Conservation (phyloP, 2,329 filamentous ascomycete genomes). For the Aspergillus thermomutatus region DNA sequence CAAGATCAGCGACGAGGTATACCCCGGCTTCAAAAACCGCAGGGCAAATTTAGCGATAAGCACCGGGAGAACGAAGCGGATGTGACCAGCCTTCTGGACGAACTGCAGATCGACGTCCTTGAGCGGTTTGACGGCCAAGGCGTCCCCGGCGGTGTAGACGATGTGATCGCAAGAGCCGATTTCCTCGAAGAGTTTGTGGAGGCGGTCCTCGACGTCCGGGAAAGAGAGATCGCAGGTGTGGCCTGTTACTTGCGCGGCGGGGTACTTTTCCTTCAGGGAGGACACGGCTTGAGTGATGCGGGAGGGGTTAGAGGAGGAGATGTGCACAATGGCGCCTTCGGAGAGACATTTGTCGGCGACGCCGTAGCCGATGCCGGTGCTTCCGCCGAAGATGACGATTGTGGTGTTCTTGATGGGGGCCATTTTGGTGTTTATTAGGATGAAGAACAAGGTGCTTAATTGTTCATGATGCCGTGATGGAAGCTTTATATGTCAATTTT, state of each 20-base stretch:
- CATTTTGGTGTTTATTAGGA: neutral
- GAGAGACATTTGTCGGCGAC: slow-evolving; percentile 52
- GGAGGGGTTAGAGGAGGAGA: slow-evolving; percentile 45
- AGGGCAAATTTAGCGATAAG: slow-evolving; percentile 41
- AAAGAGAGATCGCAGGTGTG: slow-evolving; percentile 44
- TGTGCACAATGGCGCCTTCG: slow-evolving; percentile 46
- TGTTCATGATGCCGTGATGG: neutral
- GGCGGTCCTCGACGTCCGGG: slow-evolving; percentile 41
- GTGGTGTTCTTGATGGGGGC: slow-evolving; percentile 25
- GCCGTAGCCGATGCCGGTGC: slow-evolving; percentile 51
- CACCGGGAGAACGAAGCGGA: slow-evolving; percentile 34
- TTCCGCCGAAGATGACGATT: slow-evolving; percentile 52
- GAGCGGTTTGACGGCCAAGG: slow-evolving; percentile 17
- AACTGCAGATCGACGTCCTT: slow-evolving; percentile 14
- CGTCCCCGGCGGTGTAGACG: slow-evolving; percentile 50
- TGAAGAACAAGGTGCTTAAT: neutral
- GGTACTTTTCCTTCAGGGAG: slow-evolving; percentile 43
- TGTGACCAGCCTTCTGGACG: slow-evolving; percentile 20
- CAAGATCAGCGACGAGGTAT: slow-evolving; percentile 37
- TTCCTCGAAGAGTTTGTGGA: slow-evolving; percentile 27
- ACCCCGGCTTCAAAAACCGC: slow-evolving; percentile 29
- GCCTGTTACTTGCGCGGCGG: slow-evolving; percentile 38
- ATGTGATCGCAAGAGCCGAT: slow-evolving; percentile 47
- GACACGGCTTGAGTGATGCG: slow-evolving; percentile 40
- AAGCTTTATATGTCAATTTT: neutral